Conservation (phyloP, 78 protist genomes). For the Chrysochromulina parva region DNA sequence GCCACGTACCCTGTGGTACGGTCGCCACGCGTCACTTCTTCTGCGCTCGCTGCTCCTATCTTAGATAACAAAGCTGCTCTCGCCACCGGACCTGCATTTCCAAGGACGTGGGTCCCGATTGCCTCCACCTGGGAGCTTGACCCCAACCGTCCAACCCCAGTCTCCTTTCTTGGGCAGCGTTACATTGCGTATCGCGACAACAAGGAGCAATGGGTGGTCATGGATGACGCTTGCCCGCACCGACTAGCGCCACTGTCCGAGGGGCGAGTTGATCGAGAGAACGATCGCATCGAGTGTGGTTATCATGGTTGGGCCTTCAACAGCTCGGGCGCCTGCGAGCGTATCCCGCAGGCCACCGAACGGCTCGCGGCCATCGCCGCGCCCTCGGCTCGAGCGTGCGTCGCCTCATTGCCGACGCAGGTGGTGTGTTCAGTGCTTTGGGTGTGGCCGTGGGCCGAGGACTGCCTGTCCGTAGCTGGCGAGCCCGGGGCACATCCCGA, state of each 20-base stretch:
- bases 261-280: neutral
- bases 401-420: neutral
- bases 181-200: neutral
- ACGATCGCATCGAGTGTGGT: neutral
- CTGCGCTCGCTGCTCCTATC: neutral
- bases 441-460: neutral
- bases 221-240: conserved; percentile 1
- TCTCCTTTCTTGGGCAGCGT: neutral
- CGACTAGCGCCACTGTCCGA: conserved; percentile 12
- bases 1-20: no score
- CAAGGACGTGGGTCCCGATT: neutral
- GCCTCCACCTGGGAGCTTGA: neutral
- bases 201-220: neutral
- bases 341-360: neutral
- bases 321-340: neutral
- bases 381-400: neutral
- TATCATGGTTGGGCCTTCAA: conserved; percentile 11
- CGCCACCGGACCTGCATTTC: neutral
- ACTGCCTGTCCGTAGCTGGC: neutral
- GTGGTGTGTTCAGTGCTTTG: neutral
- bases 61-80: neutral
- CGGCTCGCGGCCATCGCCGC: neutral
- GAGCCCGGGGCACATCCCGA: neutral
- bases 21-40: no score
- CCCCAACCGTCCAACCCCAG: neutral